Conservation (phyloP, 805 yeast genomes). For the Saturnispora gosingensis region DNA sequence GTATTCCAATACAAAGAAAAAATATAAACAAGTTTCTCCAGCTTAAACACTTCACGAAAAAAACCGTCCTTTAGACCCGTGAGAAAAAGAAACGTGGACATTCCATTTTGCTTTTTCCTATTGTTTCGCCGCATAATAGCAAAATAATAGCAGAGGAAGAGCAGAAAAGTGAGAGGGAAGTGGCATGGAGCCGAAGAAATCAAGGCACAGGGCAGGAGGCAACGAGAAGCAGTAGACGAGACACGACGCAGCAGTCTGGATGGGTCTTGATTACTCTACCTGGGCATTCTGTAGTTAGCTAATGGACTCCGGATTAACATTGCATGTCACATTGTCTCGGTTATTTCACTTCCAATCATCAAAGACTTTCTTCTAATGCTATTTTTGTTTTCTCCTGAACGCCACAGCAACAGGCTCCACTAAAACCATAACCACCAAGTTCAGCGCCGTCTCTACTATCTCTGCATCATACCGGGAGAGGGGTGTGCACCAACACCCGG, state of each 20-base stretch:
- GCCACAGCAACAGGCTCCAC: too few species aligned
- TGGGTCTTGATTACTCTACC: too few species aligned
- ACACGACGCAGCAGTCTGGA: neutral
- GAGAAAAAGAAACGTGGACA: neutral
- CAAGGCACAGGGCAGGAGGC: neutral
- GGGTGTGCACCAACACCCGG: too few species aligned
- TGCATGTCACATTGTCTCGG: neutral
- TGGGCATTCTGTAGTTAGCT: too few species aligned
- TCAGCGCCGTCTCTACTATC: too few species aligned
- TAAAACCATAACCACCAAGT: too few species aligned
- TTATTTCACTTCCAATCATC: neutral
- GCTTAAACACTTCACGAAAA: neutral
- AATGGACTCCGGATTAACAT: neutral
- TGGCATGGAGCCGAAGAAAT: neutral
- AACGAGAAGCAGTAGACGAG: neutral
- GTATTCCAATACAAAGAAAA: neutral
- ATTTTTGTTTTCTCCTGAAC: neutral
- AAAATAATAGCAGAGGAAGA: neutral
- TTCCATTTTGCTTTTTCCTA: neutral
- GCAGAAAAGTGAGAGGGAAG: neutral
- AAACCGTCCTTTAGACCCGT: neutral
- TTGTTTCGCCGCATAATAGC: neutral
- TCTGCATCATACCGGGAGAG: too few species aligned
- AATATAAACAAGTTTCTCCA: neutral
- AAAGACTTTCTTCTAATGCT: neutral